A percentile compares a stretch with the other conserved stretches of the same genome.
These are phyloP conservation scores for Diaporthe capsici DNA, from an alignment of 2,329 filamentous ascomycete genomes.

Conservation along the genomic window DNA sequence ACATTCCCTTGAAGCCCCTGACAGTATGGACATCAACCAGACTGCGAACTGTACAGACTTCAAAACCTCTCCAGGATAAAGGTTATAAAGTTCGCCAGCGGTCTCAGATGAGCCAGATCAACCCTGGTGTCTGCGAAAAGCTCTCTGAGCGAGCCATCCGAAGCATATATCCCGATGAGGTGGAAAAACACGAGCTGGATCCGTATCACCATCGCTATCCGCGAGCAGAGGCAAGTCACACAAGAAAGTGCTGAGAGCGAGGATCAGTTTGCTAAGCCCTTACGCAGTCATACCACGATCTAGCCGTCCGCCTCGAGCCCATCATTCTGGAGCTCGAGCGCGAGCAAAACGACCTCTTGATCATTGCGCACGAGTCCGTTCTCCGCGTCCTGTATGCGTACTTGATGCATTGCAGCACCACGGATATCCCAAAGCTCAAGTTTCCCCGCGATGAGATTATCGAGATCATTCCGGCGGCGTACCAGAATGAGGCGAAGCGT, in stretches of 20 bases:
- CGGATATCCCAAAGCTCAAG: constrained; percentile 91
- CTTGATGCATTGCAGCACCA: constrained; percentile 97
- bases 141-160: constrained; percentile 88
- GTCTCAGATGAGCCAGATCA: constrained; percentile 97
- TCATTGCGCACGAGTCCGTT: constrained; percentile 98
- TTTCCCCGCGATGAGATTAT: constrained; percentile 98
- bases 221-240: constrained; percentile 80
- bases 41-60: constrained; percentile 90
- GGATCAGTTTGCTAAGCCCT: constrained; percentile 31
- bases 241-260: background rate
- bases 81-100: constrained; percentile 92
- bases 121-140: constrained; percentile 95
- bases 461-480: constrained; percentile 97
- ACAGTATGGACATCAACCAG: constrained; percentile 97
- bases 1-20: constrained; percentile 81
- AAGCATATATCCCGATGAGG: constrained; percentile 88
- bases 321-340: constrained; percentile 98
- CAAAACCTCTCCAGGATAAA: constrained; percentile 81
- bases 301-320: constrained; percentile 96
- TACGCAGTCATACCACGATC: constrained; percentile 91
- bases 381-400: constrained; percentile 97
- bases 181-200: constrained; percentile 91
- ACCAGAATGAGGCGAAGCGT: constrained; percentile 94
- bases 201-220: constrained; percentile 98
- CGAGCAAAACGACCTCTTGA: constrained; percentile 96